phyloP scores from a whole-genome alignment of 139 green algal genomes.

The Coccomyxa sp. region DNA sequence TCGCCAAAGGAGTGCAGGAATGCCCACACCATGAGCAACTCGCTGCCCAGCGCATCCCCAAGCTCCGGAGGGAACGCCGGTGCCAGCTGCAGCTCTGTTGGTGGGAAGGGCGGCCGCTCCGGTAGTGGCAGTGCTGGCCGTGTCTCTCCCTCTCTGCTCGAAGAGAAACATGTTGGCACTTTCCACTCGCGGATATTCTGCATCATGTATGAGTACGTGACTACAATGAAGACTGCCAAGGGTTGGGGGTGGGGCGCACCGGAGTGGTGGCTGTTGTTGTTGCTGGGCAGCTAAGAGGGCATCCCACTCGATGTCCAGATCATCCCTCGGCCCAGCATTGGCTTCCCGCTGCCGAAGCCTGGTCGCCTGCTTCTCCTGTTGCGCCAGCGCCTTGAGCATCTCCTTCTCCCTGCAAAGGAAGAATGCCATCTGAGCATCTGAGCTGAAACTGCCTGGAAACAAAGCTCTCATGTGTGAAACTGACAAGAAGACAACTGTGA shows the following conservation, averaged over 20 bases:
- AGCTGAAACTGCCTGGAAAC: not conserved
- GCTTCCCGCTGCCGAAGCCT: slow-evolving; percentile 27
- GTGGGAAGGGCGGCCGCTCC: slow-evolving; percentile 65
- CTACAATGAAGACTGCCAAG: too few species aligned
- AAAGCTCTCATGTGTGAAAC: too few species aligned
- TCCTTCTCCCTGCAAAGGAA: slow-evolving; percentile 63
- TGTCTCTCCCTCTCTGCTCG: not conserved
- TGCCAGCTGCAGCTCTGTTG: slow-evolving; percentile 43
- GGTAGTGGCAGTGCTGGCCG: slow-evolving; percentile 19
- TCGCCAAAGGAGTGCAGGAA: slow-evolving; percentile 72
- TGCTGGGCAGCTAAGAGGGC: slow-evolving; percentile 39
- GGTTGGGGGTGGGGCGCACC: too few species aligned
- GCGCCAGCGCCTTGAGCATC: slow-evolving; percentile 41
- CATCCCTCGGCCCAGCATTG: slow-evolving; percentile 54
- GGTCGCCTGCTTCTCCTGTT: slow-evolving; percentile 45
- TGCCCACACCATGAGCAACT: slow-evolving; percentile 62
- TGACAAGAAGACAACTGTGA: too few species aligned
- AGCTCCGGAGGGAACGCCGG: slow-evolving; percentile 38
- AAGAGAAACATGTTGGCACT: not conserved
- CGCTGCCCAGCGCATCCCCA: slow-evolving; percentile 2
- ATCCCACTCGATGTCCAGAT: slow-evolving; percentile 74
- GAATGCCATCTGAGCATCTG: not conserved
- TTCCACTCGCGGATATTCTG: not conserved
- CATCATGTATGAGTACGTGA: slow-evolving; percentile 14
- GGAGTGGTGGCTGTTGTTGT: too few species aligned